These are phyloP conservation scores for Eucalyptus pauciflora DNA, from an alignment of 345 rosid species.

Conservation along the genomic window DNA sequence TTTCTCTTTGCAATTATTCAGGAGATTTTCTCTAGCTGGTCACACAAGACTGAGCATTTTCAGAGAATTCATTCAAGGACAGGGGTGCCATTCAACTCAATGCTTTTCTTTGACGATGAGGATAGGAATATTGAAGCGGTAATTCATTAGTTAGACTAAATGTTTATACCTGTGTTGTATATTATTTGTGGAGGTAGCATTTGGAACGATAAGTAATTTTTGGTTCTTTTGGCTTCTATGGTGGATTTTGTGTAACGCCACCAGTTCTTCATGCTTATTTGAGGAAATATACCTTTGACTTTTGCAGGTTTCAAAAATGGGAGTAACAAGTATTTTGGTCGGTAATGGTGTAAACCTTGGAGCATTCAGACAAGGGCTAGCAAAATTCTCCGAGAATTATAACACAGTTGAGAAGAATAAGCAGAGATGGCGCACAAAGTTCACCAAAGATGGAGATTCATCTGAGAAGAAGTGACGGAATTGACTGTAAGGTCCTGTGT, in stretches of 20 bases:
- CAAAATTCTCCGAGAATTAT: conserved; percentile 41
- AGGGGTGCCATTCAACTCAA: conserved; percentile 45
- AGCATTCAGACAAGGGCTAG: conserved; percentile 66
- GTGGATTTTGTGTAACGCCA: background rate
- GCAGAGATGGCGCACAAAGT: conserved; percentile 50
- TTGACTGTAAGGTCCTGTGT: background rate
- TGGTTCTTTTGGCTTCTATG: background rate
- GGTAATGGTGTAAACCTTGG: conserved; percentile 66
- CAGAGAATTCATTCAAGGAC: conserved; percentile 67
- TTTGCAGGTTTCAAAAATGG: conserved; percentile 69
- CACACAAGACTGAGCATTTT: conserved; percentile 73
- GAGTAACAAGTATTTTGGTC: conserved; percentile 60
- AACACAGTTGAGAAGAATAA: conserved; percentile 44
- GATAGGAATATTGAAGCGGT: conserved; percentile 66
- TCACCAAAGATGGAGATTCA: conserved; percentile 15
- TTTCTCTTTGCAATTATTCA: conserved; percentile 6
- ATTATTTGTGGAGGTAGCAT: background rate
- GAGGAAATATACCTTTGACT: background rate
- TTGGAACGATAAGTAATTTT: background rate
- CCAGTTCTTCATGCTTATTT: background rate
- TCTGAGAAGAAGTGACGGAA: conserved; percentile 9
- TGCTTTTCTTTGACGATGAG: conserved; percentile 85
- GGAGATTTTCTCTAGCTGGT: conserved; percentile 75
- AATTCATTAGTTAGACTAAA: background rate
- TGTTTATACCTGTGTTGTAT: background rate